Evolutionary conservation across 345 rosid species (phyloP), one percentile per base, ranked within the genome.

Genomic region (Citrus maxima): DNA sequence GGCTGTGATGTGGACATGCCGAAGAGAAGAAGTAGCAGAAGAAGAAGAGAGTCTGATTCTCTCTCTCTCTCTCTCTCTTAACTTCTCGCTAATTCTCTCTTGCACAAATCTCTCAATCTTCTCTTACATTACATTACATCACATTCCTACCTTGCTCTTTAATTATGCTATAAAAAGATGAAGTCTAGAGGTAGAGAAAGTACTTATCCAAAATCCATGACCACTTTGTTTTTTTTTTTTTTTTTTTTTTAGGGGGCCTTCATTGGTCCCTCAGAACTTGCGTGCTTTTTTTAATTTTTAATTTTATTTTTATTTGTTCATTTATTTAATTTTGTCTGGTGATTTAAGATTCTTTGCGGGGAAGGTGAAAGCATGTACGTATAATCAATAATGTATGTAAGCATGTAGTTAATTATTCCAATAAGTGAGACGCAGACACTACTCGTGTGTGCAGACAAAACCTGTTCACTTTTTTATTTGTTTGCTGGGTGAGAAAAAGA

Each of bases 81-180:
- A 25, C 35, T 38, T 34, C 76, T 61, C 67, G 37, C 75, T 46
- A 51, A 16, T 21, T 65, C 66, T 30, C 51, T 38, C 24, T 69
- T 60, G 46, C 60, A 54, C 60, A 65, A 30, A 10, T 49, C 72
- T 24, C 67, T 67, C 73, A 73, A 72, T 70, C 27, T 67, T 72
- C 22, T 54, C 58, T 54, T 54, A 54, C 22, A 18, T 54, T 54
- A 54, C 22, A 18, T 54, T 54, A 54, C 58, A 54, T 83, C 27
- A 68, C 82, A 82, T 85, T 84, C 88, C 67, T 88, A 79, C 10
- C 85, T 82, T 86, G 75, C 25, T 73, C 66, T 12, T 2, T 78
- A 84, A 81, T 77, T 74, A 86, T 79, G 78, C 86, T 34, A 7
- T 37, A 62, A 51, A 59, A 79, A 74, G 54, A 62, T 40, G 14